Conservation (phyloP, 768 basidiomycete species). For the Psilocybe azurescens region DNA sequence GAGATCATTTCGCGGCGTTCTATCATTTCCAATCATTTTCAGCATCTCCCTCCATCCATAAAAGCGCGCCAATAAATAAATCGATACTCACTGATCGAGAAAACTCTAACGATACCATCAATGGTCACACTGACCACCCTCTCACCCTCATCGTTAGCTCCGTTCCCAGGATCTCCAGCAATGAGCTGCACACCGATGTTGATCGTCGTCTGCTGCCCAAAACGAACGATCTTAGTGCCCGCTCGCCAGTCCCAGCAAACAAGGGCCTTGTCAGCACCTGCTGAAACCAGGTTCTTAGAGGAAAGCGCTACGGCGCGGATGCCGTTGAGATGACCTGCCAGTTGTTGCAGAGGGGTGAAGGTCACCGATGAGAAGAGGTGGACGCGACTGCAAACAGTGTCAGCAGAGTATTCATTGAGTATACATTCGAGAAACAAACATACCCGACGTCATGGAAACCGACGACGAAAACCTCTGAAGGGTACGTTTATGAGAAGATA, state of each 20-base stretch:
- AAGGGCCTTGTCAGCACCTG: constrained; percentile 73
- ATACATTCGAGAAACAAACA: constrained; percentile 23
- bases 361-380: constrained; percentile 89
- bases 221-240: constrained; percentile 87
- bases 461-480: constrained; percentile 83
- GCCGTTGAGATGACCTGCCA: constrained; percentile 86
- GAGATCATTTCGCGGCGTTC: constrained; percentile 87
- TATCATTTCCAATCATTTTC: constrained; percentile 18
- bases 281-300: constrained; percentile 84
- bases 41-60: background rate
- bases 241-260: constrained; percentile 93
- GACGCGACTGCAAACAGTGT: constrained; percentile 62
- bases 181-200: constrained; percentile 91
- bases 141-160: constrained; percentile 63
- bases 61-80: background rate
- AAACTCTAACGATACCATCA: constrained; percentile 89
- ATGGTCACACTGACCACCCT: constrained; percentile 91
- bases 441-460: constrained; percentile 94
- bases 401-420: background rate
- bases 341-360: constrained; percentile 82
- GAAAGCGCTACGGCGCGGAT: constrained; percentile 90
- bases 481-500: background rate
- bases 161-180: constrained; percentile 44
- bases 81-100: constrained; percentile 78
- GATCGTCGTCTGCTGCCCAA: constrained; percentile 92